A percentile compares a stretch with the other conserved stretches of the same genome.
These are phyloP conservation scores for Cercophora newfieldiana DNA, from an alignment of 495 filamentous ascomycete genomes.

Conservation along the genomic window DNA sequence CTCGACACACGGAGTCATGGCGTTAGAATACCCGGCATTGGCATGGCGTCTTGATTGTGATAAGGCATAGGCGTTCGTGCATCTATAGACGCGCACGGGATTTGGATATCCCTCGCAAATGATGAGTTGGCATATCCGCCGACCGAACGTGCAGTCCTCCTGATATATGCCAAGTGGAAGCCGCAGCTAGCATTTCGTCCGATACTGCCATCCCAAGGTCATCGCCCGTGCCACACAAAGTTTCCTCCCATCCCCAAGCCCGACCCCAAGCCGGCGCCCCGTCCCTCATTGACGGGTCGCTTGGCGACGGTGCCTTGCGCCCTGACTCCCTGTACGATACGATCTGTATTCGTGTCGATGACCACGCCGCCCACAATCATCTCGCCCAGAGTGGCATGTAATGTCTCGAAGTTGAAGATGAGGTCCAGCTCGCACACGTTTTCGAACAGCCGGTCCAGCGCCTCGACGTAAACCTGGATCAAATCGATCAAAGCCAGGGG, in stretches of 20 bases:
- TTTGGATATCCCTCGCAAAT: neutral
- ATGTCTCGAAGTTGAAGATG: conserved; percentile 97
- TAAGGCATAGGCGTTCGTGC: neutral
- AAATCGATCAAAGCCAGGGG: conserved; percentile 93
- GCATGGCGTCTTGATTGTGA: conserved; percentile 15
- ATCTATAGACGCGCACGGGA: neutral
- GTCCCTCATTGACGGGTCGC: conserved; percentile 59
- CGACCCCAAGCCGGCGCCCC: conserved; percentile 41
- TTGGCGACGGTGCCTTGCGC: conserved; percentile 76
- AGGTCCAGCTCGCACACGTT: conserved; percentile 98
- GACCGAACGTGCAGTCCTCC: neutral
- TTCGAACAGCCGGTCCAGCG: conserved; percentile 91
- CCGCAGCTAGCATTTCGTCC: neutral
- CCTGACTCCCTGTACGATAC: conserved; percentile 81
- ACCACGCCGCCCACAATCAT: conserved; percentile 97
- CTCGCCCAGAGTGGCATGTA: conserved; percentile 87
- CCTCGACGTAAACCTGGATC: conserved; percentile 97
- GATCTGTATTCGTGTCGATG: conserved; percentile 86
- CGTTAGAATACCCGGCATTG: conserved; percentile 32
- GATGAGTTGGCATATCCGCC: neutral
- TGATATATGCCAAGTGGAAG: neutral
- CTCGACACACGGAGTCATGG: conserved; percentile 30
- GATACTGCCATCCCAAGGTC: neutral
- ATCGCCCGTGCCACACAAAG: conserved; percentile 60
- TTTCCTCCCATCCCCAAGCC: conserved; percentile 56